These are phyloP conservation scores for Blastocystis sp. DNA, from an alignment of 352 stramenopile genomes.

Conservation along the genomic window DNA sequence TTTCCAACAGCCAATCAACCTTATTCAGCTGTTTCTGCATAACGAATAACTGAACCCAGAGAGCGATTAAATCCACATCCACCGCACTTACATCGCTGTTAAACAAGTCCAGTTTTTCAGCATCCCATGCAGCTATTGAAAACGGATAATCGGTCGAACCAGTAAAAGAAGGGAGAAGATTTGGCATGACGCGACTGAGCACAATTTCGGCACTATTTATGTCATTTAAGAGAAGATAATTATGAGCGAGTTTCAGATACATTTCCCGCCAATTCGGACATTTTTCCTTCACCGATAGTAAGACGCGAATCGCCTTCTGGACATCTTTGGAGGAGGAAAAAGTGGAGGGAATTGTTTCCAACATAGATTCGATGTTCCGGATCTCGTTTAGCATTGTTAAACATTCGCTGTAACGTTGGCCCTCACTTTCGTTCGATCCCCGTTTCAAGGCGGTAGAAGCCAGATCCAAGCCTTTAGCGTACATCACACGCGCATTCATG, in stretches of 20 bases:
- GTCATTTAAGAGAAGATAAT: not conserved
- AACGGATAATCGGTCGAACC: not conserved
- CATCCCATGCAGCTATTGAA: constrained; percentile 1
- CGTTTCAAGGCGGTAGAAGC: not conserved
- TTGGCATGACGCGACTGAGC: not conserved
- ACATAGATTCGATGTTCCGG: not conserved
- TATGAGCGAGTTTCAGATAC: not conserved
- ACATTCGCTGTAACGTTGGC: not conserved
- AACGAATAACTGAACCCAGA: constrained; percentile 2
- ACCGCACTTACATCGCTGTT: constrained; percentile 17
- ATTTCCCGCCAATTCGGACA: constrained; percentile 19
- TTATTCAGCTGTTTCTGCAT: not conserved
- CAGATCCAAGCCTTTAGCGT: not conserved
- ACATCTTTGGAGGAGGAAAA: not conserved
- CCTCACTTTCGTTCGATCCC: not conserved
- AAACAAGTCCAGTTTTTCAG: constrained; percentile 48
- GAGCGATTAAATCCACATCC: not conserved
- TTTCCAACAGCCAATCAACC: not conserved
- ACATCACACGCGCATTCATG: not conserved
- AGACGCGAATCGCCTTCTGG: not conserved
- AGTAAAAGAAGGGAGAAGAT: not conserved
- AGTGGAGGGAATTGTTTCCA: not conserved
- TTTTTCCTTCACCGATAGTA: not conserved
- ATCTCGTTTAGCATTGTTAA: not conserved
- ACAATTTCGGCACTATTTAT: not conserved